phyloP scores from a whole-genome alignment of 2,329 filamentous ascomycete genomes.

The Parastagonospora nodorum region DNA sequence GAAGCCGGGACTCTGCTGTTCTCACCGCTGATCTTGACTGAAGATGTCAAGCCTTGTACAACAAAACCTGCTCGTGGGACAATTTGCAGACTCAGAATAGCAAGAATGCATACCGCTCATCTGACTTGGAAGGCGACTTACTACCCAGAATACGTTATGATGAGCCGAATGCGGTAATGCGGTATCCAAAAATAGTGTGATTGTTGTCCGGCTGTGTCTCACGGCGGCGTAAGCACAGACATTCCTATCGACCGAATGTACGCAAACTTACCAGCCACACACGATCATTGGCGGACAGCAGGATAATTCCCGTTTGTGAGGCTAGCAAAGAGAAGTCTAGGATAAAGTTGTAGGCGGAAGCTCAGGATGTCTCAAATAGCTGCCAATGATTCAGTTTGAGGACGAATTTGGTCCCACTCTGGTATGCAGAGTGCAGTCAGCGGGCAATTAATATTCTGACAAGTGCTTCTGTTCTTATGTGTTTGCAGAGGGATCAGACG shows the following conservation, averaged over 20 bases:
- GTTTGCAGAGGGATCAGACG: too few relatives aligned
- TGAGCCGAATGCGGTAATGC: constrained; percentile 10
- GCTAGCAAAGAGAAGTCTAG: too few relatives aligned
- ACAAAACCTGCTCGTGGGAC: constrained; percentile 1
- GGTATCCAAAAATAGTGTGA: constrained; percentile 20
- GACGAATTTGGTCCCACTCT: too few relatives aligned
- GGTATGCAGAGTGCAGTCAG: too few relatives aligned
- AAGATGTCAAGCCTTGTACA: constrained; percentile 1
- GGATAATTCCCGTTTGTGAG: too few relatives aligned
- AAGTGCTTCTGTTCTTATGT: too few relatives aligned
- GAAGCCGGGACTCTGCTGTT: neutral
- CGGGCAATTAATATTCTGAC: too few relatives aligned
- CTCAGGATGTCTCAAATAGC: too few relatives aligned
- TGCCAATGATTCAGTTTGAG: too few relatives aligned
- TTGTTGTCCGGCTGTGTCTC: constrained; percentile 11
- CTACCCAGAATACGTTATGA: constrained; percentile 7
- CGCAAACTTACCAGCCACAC: constrained; percentile 1
- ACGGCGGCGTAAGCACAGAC: constrained; percentile 14
- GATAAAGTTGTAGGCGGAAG: too few relatives aligned
- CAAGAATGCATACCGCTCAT: constrained; percentile 23
- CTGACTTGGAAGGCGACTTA: constrained; percentile 7
- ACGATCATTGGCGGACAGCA: neutral
- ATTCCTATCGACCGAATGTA: neutral
- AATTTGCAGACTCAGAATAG: constrained; percentile 15
- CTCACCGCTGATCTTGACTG: too few relatives aligned